phyloP scores from a whole-genome alignment of 2,329 filamentous ascomycete species.

The Ceratocystis diversiconidia region DNA sequence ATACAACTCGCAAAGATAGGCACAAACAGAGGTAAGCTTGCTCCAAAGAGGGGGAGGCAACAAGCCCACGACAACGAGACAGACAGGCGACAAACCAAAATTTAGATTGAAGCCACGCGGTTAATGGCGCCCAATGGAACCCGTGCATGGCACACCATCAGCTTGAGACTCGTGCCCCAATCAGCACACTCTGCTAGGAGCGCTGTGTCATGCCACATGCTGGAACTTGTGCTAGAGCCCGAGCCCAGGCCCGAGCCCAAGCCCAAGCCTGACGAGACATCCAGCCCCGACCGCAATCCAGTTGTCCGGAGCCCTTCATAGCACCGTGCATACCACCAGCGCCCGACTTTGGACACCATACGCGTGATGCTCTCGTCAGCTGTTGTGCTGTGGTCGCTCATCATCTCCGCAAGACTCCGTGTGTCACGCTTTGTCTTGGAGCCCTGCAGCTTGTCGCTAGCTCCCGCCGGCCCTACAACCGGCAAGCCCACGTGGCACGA shows the following conservation, averaged over 20 bases:
- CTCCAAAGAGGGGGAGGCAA: background rate
- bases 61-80: background rate
- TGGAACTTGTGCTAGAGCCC: slow-evolving; percentile 22
- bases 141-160: slow-evolving; percentile 83
- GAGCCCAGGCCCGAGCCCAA: slow-evolving; percentile 28
- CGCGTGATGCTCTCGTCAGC: slow-evolving; percentile 79
- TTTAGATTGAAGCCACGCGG: slow-evolving; percentile 16
- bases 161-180: slow-evolving; percentile 71
- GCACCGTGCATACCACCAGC: slow-evolving; percentile 94
- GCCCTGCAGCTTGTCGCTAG: slow-evolving; percentile 4
- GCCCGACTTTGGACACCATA: slow-evolving; percentile 79
- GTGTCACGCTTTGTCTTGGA: slow-evolving; percentile 29
- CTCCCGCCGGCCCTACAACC: slow-evolving; percentile 31
- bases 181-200: slow-evolving; percentile 75
- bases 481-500: slow-evolving; percentile 66
- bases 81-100: background rate
- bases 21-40: background rate
- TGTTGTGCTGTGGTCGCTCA: slow-evolving; percentile 51
- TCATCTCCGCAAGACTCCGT: slow-evolving; percentile 53
- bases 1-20: background rate
- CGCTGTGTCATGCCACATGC: slow-evolving; percentile 66
- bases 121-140: slow-evolving; percentile 41
- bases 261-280: background rate
- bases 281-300: background rate
- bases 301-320: slow-evolving; percentile 49